phyloP scores from a whole-genome alignment of 1,139 yeast genomes.

The Yueomyces sp. region DNA sequence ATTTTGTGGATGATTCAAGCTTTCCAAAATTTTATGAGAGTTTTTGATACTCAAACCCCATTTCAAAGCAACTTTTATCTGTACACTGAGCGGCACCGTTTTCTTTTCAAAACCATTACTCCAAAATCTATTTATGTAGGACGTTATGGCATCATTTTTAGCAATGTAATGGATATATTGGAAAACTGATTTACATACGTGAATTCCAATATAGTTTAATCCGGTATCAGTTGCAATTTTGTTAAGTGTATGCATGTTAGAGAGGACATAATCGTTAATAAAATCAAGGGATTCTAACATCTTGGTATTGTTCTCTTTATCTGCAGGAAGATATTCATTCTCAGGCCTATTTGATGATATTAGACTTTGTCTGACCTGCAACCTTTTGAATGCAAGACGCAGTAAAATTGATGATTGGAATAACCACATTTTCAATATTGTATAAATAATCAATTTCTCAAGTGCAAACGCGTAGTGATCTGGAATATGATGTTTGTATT shows the following conservation, averaged over 20 bases:
- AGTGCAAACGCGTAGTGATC: background rate
- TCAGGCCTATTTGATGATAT: background rate
- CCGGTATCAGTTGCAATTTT: background rate
- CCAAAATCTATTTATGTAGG: background rate
- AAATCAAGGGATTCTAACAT: background rate
- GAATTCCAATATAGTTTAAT: background rate
- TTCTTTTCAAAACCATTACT: background rate
- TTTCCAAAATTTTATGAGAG: background rate
- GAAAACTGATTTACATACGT: background rate
- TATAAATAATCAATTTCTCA: constrained; percentile 1
- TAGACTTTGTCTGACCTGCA: background rate
- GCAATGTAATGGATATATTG: background rate
- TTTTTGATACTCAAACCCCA: constrained; percentile 1
- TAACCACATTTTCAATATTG: constrained; percentile 1
- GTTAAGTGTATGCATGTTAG: background rate
- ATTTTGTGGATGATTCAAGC: constrained; percentile 1
- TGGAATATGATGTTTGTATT: background rate
- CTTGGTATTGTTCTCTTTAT: background rate
- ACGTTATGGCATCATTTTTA: background rate
- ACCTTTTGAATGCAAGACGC: background rate
- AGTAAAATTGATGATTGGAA: constrained; percentile 1
- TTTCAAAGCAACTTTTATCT: constrained; percentile 1
- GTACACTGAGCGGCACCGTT: background rate
- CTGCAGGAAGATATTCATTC: background rate
- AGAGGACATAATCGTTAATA: background rate